Conservation (phyloP, 257 asterid genomes). For the Rehmannia glutinosa region DNA sequence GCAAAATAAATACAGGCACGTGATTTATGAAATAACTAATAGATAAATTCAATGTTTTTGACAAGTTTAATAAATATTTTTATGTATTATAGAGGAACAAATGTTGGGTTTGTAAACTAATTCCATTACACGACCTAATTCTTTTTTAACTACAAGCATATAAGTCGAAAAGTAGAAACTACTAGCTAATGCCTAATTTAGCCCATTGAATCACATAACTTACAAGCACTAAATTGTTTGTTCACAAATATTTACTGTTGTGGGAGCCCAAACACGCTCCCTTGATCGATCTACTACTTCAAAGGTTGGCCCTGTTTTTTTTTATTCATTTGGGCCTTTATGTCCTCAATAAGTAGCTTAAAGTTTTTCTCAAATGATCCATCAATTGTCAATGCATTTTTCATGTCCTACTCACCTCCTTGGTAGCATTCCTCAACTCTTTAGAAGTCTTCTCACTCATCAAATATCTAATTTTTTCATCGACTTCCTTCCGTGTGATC, state of each 20-base stretch:
- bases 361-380: conserved; percentile 63
- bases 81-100: too few relatives aligned
- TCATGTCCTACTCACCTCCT: conserved; percentile 41
- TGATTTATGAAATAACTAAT: too few relatives aligned
- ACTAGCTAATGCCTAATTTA: too few relatives aligned
- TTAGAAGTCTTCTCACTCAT: conserved; percentile 40
- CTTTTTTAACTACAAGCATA: too few relatives aligned
- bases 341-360: conserved; percentile 36
- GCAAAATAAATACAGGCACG: too few relatives aligned
- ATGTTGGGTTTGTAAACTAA: too few relatives aligned
- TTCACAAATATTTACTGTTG: conserved; percentile 23
- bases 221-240: conserved; percentile 19
- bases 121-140: too few relatives aligned
- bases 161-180: too few relatives aligned
- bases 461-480: conserved; percentile 38
- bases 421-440: conserved; percentile 37
- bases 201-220: too few relatives aligned
- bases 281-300: conserved; percentile 16
- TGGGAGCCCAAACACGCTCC: conserved; percentile 33
- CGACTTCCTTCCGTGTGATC: conserved; percentile 47
- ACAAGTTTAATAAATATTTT: too few relatives aligned
- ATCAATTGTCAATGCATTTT: conserved; percentile 40
- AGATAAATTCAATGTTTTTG: too few relatives aligned
- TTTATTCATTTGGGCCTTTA: conserved; percentile 36
- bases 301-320: conserved; percentile 23